Conservation (phyloP, 441 rosid species). For the Populus hybrid region DNA sequence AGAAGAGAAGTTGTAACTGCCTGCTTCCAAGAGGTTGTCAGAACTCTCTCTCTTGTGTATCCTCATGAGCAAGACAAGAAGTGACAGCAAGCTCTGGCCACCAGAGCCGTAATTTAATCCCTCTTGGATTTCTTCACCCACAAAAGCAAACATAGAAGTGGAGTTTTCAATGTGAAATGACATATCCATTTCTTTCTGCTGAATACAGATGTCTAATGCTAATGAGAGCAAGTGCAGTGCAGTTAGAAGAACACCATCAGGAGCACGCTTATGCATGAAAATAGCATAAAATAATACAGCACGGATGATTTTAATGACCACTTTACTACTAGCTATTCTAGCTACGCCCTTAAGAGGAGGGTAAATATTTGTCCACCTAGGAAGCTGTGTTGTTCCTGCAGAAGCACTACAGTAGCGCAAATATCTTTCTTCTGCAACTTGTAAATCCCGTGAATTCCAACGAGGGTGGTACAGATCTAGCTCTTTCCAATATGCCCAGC, state of each 20-base stretch:
- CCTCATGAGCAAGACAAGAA: conserved; percentile 80
- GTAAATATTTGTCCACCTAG: conserved; percentile 76
- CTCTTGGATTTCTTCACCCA: conserved; percentile 58
- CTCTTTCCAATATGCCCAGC: conserved; percentile 83
- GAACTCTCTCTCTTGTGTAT: conserved; percentile 53
- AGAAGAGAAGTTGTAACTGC: conserved; percentile 63
- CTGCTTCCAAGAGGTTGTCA: conserved; percentile 53
- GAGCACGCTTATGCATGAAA: conserved; percentile 71
- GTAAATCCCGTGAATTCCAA: conserved; percentile 90
- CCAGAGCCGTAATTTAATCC: conserved; percentile 50
- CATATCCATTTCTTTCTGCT: conserved; percentile 44
- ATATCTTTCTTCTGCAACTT: conserved; percentile 96
- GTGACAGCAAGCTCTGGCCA: conserved; percentile 71
- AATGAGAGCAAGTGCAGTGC: conserved; percentile 85
- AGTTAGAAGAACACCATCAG: conserved; percentile 66
- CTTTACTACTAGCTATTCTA: conserved; percentile 77
- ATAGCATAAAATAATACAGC: conserved; percentile 81
- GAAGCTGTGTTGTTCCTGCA: conserved; percentile 82
- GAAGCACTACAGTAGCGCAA: conserved; percentile 66
- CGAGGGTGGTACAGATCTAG: conserved; percentile 95
- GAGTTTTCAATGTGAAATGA: conserved; percentile 33
- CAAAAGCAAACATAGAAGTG: conserved; percentile 52
- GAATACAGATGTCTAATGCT: conserved; percentile 69
- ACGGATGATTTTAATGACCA: conserved; percentile 61
- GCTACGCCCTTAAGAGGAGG: conserved; percentile 73